Evolutionary conservation across 805 yeast genomes (phyloP).

Genomic region (Pichia nanzhaoensis): DNA sequence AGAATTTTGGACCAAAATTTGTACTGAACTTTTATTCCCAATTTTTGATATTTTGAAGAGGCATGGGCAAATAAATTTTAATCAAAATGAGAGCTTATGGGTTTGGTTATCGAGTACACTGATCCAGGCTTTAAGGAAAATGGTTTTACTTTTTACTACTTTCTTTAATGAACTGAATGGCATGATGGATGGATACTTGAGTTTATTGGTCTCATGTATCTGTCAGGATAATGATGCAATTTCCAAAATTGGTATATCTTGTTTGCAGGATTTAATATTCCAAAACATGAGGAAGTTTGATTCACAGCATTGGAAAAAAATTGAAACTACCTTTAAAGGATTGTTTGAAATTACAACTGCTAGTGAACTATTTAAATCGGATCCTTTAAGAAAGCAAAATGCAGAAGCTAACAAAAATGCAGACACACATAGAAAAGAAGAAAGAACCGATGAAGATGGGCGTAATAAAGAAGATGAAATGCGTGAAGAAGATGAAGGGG

Average conservation of each 20-base stretch:
- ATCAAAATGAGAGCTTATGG: slow-evolving; percentile 71
- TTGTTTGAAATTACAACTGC: slow-evolving; percentile 85
- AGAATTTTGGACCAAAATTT: slow-evolving; percentile 77
- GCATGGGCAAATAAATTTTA: slow-evolving; percentile 66
- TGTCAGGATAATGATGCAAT: slow-evolving; percentile 97
- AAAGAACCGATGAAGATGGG: slow-evolving; percentile 18
- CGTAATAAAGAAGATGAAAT: slow-evolving; percentile 10
- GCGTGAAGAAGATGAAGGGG: slow-evolving; percentile 10
- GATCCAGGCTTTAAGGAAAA: slow-evolving; percentile 87
- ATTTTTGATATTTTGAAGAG: slow-evolving; percentile 74
- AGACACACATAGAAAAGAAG: no score
- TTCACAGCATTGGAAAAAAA: slow-evolving; percentile 65
- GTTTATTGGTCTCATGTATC: slow-evolving; percentile 75
- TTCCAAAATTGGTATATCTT: slow-evolving; percentile 88
- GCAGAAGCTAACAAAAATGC: slow-evolving; percentile 20
- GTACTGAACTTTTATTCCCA: slow-evolving; percentile 78
- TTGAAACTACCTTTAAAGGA: slow-evolving; percentile 56
- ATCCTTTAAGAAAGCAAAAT: slow-evolving; percentile 34
- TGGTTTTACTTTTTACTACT: slow-evolving; percentile 75
- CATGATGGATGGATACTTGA: slow-evolving; percentile 73
- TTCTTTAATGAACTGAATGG: slow-evolving; percentile 72
- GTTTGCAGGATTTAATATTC: slow-evolving; percentile 72
- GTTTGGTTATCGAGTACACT: slow-evolving; percentile 96
- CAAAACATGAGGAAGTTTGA: slow-evolving; percentile 64
- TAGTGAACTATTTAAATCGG: slow-evolving; percentile 64